Conservation (phyloP, 176 grass and related monocot species). For the Calamus simplicifolius region DNA sequence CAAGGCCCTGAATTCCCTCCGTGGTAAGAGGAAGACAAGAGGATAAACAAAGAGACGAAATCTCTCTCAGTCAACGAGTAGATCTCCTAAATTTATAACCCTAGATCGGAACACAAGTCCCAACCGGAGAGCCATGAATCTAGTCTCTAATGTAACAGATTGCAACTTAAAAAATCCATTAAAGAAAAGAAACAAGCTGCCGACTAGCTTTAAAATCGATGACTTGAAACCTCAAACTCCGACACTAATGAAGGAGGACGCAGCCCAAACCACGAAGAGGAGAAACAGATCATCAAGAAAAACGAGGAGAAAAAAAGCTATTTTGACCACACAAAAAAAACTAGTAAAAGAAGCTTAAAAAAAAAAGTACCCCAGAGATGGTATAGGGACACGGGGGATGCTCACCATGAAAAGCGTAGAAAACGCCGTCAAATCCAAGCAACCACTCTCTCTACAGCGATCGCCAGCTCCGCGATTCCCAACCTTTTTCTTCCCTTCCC, state of each 20-base stretch:
- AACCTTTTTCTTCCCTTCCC: background rate
- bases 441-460: constrained; percentile 12
- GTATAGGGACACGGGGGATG: background rate
- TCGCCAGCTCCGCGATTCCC: background rate
- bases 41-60: constrained; percentile 20
- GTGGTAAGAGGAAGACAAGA: constrained; percentile 4
- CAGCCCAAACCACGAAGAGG: background rate
- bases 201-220: background rate
- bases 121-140: constrained; percentile 16
- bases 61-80: constrained; percentile 19
- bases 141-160: constrained; percentile 12
- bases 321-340: constrained; percentile 6
- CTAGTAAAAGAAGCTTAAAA: constrained; percentile 10
- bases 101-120: constrained; percentile 17
- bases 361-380: background rate
- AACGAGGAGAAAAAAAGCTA: background rate
- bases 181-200: background rate
- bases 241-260: too few relatives aligned
- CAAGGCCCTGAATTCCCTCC: constrained; percentile 22
- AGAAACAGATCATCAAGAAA: background rate
- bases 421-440: constrained; percentile 20
- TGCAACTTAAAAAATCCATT: background rate
- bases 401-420: constrained; percentile 20
- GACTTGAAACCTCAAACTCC: background rate
- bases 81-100: constrained; percentile 24